Percentiles rank a stretch among this genome's conserved stretches.
These are phyloP conservation scores for Xylariaceae sp. DNA, from an alignment of 2,329 filamentous ascomycete genomes.

Conservation along the genomic window DNA sequence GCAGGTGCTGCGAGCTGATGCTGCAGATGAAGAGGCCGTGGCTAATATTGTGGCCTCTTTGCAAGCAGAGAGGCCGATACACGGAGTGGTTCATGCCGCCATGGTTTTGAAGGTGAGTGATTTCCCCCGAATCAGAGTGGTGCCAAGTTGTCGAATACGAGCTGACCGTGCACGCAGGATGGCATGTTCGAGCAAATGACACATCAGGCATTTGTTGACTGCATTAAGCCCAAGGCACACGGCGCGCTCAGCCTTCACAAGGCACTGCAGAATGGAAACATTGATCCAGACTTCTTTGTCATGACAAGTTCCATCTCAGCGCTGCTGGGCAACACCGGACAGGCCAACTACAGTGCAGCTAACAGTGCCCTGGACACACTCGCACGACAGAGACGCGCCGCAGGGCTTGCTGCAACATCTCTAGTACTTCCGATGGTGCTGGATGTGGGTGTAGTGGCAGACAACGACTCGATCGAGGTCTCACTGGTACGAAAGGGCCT, in stretches of 20 bases:
- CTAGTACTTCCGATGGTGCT: slow-evolving; percentile 25
- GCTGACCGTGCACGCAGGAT: slow-evolving; percentile 13
- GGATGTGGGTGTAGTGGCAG: slow-evolving; percentile 23
- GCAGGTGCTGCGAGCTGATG: slow-evolving; percentile 14
- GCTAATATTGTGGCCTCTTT: slow-evolving; percentile 3
- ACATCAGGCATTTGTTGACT: slow-evolving; percentile 3
- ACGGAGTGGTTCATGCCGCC: slow-evolving; percentile 27
- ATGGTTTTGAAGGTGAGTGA: slow-evolving; percentile 22
- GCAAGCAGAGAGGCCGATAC: slow-evolving; percentile 16
- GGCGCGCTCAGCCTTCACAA: slow-evolving; percentile 17
- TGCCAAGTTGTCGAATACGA: background rate
- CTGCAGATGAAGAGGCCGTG: slow-evolving; percentile 6
- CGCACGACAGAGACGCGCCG: slow-evolving; percentile 14
- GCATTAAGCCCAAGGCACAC: slow-evolving; percentile 17
- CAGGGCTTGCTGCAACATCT: slow-evolving; percentile 15
- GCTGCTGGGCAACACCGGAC: slow-evolving; percentile 19
- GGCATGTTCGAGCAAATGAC: slow-evolving; percentile 21
- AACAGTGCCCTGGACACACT: slow-evolving; percentile 24
- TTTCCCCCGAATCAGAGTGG: background rate
- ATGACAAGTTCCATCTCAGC: slow-evolving; percentile 27
- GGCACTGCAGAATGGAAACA: slow-evolving; percentile 6
- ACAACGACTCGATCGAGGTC: slow-evolving; percentile 23
- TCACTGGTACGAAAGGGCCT: slow-evolving; percentile 27
- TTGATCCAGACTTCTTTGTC: slow-evolving; percentile 24
- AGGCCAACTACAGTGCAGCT: slow-evolving; percentile 24